Conservation (phyloP, 2,329 filamentous ascomycete species). For the Trichophaea hybrida region DNA sequence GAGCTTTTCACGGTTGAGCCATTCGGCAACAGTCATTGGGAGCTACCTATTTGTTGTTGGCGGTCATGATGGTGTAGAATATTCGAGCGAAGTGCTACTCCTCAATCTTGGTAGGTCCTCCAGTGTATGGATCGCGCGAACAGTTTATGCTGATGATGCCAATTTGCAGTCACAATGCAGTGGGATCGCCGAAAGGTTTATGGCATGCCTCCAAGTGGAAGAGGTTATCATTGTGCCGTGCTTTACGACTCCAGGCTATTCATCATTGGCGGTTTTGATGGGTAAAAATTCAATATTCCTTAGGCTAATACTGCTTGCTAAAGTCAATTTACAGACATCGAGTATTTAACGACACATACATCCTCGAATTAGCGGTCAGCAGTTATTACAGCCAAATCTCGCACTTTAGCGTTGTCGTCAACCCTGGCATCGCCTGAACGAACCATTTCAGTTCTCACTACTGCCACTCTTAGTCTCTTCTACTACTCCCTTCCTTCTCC, state of each 20-base stretch:
- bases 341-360: slow-evolving; percentile 53
- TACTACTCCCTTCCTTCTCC: no score
- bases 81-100: slow-evolving; percentile 53
- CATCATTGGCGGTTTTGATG: slow-evolving; percentile 54
- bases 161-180: slow-evolving; percentile 47
- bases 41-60: slow-evolving; percentile 57
- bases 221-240: slow-evolving; percentile 53
- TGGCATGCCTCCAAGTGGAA: slow-evolving; percentile 42
- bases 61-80: slow-evolving; percentile 55
- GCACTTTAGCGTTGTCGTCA: slow-evolving; percentile 39
- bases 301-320: background rate
- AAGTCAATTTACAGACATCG: slow-evolving; percentile 30
- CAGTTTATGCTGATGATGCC: background rate
- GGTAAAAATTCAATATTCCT: slow-evolving; percentile 29
- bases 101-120: slow-evolving; percentile 41
- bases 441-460: no score
- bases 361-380: slow-evolving; percentile 54
- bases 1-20: slow-evolving; percentile 50
- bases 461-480: no score
- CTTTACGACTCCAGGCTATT: slow-evolving; percentile 51
- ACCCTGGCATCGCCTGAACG: background rate
- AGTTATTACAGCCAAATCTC: slow-evolving; percentile 61
- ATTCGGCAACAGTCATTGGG: slow-evolving; percentile 55
- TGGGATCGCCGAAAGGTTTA: slow-evolving; percentile 55
- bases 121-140: background rate